phyloP scores from a whole-genome alignment of 2,329 filamentous ascomycete genomes.

The Rutstroemia sp. region DNA sequence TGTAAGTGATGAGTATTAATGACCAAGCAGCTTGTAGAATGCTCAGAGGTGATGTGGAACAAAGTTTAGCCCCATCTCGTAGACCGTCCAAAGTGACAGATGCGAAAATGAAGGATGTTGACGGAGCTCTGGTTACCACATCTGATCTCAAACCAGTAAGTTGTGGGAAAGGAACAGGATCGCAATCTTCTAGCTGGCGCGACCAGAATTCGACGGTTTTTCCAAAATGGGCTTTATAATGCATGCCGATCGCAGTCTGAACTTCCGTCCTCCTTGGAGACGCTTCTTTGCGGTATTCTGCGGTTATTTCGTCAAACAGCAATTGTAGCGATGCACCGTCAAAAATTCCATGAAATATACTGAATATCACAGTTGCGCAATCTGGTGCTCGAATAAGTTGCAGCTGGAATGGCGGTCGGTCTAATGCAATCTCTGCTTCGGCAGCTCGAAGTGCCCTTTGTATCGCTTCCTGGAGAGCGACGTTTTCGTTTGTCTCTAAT shows the following conservation, averaged over 20 bases:
- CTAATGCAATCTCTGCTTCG: not conserved
- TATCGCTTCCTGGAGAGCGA: not conserved
- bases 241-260: not conserved
- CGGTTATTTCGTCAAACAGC: not conserved
- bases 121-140: not conserved
- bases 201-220: not conserved
- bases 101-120: not conserved
- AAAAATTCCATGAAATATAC: not conserved
- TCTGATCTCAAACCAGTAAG: not conserved
- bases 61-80: not conserved
- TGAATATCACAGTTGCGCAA: not conserved
- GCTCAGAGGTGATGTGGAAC: not conserved
- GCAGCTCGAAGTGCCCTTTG: not conserved
- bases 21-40: slow-evolving; percentile 4
- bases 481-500: not conserved
- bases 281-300: not conserved
- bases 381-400: not conserved
- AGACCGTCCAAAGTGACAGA: not conserved
- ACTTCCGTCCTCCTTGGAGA: not conserved
- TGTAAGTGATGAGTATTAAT: not conserved
- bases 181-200: not conserved
- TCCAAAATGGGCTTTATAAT: not conserved
- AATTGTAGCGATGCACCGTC: not conserved
- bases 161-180: not conserved
- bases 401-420: not conserved